Conservation (phyloP, 495 filamentous ascomycete species). For the Pseudotulostoma volvatum region DNA sequence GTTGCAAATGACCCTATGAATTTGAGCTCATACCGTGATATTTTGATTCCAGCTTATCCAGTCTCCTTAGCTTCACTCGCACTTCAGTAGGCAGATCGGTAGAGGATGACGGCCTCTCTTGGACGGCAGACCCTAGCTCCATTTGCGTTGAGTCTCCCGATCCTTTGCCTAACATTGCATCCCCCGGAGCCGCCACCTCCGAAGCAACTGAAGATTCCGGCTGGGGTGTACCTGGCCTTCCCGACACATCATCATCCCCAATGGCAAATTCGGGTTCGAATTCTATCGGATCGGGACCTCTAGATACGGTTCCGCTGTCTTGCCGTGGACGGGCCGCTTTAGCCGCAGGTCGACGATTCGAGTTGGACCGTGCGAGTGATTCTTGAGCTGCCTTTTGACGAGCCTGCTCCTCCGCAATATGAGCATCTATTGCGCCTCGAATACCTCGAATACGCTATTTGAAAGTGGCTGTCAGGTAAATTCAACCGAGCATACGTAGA, state of each 20-base stretch:
- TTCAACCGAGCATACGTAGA: too few species aligned
- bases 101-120: conserved; percentile 14
- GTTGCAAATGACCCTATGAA: background rate
- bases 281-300: conserved; percentile 60
- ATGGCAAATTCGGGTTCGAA: conserved; percentile 73
- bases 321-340: conserved; percentile 29
- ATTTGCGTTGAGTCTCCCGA: conserved; percentile 12
- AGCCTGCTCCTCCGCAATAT: conserved; percentile 80
- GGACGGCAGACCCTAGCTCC: conserved; percentile 8
- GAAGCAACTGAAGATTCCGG: conserved; percentile 16
- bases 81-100: conserved; percentile 63
- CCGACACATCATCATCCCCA: conserved; percentile 51
- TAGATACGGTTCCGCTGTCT: conserved; percentile 36
- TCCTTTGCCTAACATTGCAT: conserved; percentile 14
- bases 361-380: conserved; percentile 32
- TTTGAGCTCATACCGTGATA: conserved; percentile 54
- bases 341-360: conserved; percentile 32
- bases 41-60: conserved; percentile 73
- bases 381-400: conserved; percentile 43
- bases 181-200: conserved; percentile 10
- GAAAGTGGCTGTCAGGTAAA: too few species aligned
- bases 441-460: too few species aligned
- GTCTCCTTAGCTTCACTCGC: conserved; percentile 40
- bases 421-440: conserved; percentile 69
- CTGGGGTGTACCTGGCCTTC: conserved; percentile 32